Conservation (phyloP, 2,329 filamentous ascomycete species). For the Alternaria consortialis region DNA sequence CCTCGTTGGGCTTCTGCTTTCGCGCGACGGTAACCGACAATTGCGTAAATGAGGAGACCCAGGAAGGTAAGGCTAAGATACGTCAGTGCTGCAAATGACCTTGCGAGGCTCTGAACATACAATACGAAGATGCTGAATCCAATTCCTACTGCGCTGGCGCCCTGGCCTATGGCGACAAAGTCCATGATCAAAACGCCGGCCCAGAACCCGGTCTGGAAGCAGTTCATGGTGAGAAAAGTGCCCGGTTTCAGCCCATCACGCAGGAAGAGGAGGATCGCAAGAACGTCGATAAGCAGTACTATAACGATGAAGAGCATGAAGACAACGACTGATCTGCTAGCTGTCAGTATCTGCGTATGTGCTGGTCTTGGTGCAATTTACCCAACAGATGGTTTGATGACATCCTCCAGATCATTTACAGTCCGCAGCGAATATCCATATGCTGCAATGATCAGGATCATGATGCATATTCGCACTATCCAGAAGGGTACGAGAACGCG, state of each 20-base stretch:
- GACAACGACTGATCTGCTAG: constrained; percentile 38
- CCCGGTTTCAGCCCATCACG: constrained; percentile 43
- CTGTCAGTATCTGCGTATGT: constrained; percentile 26
- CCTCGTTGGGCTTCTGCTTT: constrained; percentile 48
- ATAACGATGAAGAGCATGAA: constrained; percentile 46
- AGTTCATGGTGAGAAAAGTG: constrained; percentile 49
- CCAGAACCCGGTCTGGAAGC: constrained; percentile 50
- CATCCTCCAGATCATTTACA: constrained; percentile 26
- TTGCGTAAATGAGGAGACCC: constrained; percentile 53
- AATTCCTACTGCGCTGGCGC: constrained; percentile 33
- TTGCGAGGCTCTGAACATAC: constrained; percentile 26
- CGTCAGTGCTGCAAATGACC: constrained; percentile 10
- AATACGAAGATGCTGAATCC: constrained; percentile 47
- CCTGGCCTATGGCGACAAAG: constrained; percentile 35
- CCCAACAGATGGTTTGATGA: constrained; percentile 33
- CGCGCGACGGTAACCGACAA: constrained; percentile 46
- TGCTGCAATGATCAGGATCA: constrained; percentile 44
- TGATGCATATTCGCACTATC: constrained; percentile 44
- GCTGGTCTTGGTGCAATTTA: constrained; percentile 16
- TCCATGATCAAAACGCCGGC: constrained; percentile 43
- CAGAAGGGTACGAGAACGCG: constrained; percentile 51
- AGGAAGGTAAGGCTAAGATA: constrained; percentile 45
- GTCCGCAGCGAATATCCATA: constrained; percentile 37
- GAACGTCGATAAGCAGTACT: constrained; percentile 47
- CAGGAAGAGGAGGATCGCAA: constrained; percentile 47